phyloP scores from a whole-genome alignment of 2,329 filamentous ascomycete genomes.

The Monosporascus sp. region DNA sequence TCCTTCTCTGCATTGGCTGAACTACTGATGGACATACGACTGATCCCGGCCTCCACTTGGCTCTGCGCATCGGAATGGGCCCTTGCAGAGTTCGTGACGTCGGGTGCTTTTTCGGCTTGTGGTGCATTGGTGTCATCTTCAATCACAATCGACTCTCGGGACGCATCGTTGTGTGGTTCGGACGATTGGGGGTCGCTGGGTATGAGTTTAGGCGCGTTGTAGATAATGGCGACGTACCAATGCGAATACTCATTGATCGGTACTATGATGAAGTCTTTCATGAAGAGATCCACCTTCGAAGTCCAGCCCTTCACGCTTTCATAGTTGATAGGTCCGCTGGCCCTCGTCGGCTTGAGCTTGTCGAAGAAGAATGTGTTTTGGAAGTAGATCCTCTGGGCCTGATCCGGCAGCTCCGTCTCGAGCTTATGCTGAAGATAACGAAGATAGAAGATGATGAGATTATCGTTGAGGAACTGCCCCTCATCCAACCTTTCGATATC shows the following conservation, averaged over 20 bases:
- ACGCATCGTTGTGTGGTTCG: background rate
- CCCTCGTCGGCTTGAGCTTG: conserved; percentile 58
- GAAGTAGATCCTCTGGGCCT: conserved; percentile 68
- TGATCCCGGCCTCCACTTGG: conserved; percentile 16
- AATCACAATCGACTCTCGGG: conserved; percentile 8
- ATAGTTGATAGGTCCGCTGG: conserved; percentile 67
- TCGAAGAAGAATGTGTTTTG: conserved; percentile 93
- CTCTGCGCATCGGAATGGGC: conserved; percentile 2
- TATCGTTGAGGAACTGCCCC: conserved; percentile 87
- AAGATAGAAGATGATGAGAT: conserved; percentile 82
- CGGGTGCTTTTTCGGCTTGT: background rate
- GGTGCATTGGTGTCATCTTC: conserved; percentile 5
- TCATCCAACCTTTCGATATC: conserved; percentile 77
- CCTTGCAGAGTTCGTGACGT: background rate
- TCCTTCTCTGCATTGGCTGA: conserved; percentile 5
- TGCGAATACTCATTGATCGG: conserved; percentile 84
- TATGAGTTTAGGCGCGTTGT: conserved; percentile 69
- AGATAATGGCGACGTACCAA: conserved; percentile 95
- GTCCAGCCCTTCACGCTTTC: conserved; percentile 86
- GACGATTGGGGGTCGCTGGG: conserved; percentile 10
- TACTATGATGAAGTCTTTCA: conserved; percentile 82
- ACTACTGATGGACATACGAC: conserved; percentile 24
- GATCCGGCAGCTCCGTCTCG: conserved; percentile 46
- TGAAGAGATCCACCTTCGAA: conserved; percentile 74
- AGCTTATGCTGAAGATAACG: conserved; percentile 63